phyloP scores from a whole-genome alignment of 2,329 filamentous ascomycete genomes.

The Calonectria pseudoturangicola region DNA sequence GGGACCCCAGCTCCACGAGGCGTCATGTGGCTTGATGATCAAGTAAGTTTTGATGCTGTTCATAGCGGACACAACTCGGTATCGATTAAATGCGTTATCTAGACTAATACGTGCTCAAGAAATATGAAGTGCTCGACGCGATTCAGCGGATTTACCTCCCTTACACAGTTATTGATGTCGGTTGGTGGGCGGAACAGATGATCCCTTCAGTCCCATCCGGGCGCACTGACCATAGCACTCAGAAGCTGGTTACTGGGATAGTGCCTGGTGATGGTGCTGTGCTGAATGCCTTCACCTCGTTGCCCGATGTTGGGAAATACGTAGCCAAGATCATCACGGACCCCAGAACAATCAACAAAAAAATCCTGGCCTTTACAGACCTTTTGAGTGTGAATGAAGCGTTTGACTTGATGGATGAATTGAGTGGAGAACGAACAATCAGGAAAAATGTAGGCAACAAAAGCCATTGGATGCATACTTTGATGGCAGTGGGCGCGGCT shows the following conservation, averaged over 20 bases:
- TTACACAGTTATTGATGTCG: constrained; percentile 1
- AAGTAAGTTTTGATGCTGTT: too few species aligned
- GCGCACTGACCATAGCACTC: neutral
- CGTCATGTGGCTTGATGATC: neutral
- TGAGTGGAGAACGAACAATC: neutral
- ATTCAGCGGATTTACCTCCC: neutral
- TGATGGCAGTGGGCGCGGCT: neutral
- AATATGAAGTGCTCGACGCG: neutral
- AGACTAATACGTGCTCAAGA: too few species aligned
- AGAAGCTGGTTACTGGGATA: neutral
- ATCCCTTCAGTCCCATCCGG: neutral
- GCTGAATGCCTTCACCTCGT: neutral
- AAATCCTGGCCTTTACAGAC: neutral
- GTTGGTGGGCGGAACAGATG: neutral
- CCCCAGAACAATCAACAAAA: neutral
- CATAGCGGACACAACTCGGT: too few species aligned
- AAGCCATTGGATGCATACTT: too few species aligned
- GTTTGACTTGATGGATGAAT: neutral
- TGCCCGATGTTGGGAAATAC: neutral
- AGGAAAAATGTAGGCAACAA: neutral
- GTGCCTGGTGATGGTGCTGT: neutral
- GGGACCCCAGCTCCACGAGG: constrained; percentile 8
- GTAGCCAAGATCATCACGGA: neutral
- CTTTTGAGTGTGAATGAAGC: neutral
- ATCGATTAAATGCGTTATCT: too few species aligned